Percentiles rank a stretch among this genome's conserved stretches.
These are phyloP conservation scores for Lineolata rhizophorae DNA, from an alignment of 495 filamentous ascomycete genomes.

Conservation along the genomic window DNA sequence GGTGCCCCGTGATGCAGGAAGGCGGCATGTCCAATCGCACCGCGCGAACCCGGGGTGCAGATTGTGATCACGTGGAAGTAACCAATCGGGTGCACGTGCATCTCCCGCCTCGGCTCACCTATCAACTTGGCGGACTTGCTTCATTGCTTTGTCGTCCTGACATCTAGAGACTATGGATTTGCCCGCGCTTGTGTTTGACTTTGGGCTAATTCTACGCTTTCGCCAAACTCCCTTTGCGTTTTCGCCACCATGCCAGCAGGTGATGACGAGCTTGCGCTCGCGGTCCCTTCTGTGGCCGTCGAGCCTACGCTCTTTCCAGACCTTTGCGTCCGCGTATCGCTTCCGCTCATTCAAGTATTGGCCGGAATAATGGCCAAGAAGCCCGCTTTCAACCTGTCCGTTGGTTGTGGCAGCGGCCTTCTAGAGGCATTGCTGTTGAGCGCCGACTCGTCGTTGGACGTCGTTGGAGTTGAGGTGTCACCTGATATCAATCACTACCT, in stretches of 20 bases:
- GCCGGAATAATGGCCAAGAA: constrained; percentile 18
- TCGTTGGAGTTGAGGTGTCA: constrained; percentile 26
- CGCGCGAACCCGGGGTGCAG: too few relatives aligned
- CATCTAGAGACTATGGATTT: too few relatives aligned
- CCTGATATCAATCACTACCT: constrained; percentile 24
- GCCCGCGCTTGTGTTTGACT: not conserved
- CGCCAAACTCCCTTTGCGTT: not conserved
- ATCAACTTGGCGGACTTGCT: too few relatives aligned
- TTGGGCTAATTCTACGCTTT: not conserved
- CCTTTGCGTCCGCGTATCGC: constrained; percentile 29
- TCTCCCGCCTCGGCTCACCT: too few relatives aligned
- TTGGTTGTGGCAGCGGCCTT: constrained; percentile 32
- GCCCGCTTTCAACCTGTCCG: constrained; percentile 24
- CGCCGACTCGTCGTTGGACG: constrained; percentile 5
- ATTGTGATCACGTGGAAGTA: too few relatives aligned
- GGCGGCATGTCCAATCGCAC: too few relatives aligned
- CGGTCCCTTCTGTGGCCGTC: constrained; percentile 4
- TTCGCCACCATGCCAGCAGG: too few relatives aligned
- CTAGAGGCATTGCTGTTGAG: constrained; percentile 26
- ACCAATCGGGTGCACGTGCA: too few relatives aligned
- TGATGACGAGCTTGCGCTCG: too few relatives aligned
- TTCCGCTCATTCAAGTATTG: constrained; percentile 18
- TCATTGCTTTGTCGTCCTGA: too few relatives aligned
- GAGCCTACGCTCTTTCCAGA: constrained; percentile 14
- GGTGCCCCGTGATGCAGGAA: too few relatives aligned